Percentiles rank a stretch among this genome's conserved stretches.
phyloP scores from a whole-genome alignment of 2,329 filamentous ascomycete genomes.

The Neonectria ditissima region DNA sequence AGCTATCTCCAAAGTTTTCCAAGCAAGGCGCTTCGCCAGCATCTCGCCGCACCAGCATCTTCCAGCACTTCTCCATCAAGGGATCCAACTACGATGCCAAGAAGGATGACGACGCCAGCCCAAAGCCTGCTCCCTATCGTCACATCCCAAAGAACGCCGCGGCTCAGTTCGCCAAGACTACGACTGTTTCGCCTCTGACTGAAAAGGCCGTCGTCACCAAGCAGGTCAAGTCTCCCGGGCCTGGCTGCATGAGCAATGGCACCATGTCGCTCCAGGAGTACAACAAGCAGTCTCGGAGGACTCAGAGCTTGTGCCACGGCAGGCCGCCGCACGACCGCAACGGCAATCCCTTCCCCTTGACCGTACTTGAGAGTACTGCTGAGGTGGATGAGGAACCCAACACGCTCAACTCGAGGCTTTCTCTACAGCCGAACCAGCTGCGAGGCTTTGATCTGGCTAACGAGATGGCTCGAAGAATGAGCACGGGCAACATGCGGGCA shows the following conservation, averaged over 20 bases:
- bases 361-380: constrained; percentile 52
- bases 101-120: constrained; percentile 32
- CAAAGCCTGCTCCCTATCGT: constrained; percentile 51
- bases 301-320: constrained; percentile 49
- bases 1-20: constrained; percentile 15
- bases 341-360: constrained; percentile 54
- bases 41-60: constrained; percentile 38
- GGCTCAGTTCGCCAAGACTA: constrained; percentile 65
- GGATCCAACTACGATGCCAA: constrained; percentile 41
- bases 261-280: constrained; percentile 51
- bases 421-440: constrained; percentile 45
- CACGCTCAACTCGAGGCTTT: constrained; percentile 43
- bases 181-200: constrained; percentile 55
- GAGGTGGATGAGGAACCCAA: constrained; percentile 46
- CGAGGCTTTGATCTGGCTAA: constrained; percentile 14
- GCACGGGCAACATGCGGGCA: constrained; percentile 52
- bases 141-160: constrained; percentile 68
- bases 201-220: constrained; percentile 55
- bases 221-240: constrained; percentile 49
- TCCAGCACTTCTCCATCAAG: constrained; percentile 40
- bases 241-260: constrained; percentile 35
- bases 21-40: constrained; percentile 19
- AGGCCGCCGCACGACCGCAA: constrained; percentile 52
- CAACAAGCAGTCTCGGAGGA: constrained; percentile 51
- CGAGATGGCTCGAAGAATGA: constrained; percentile 50